Evolutionary conservation across 768 basidiomycete genomes (phyloP), one percentile per base, ranked within the genome.

Genomic region (Heimioporus sp.): DNA sequence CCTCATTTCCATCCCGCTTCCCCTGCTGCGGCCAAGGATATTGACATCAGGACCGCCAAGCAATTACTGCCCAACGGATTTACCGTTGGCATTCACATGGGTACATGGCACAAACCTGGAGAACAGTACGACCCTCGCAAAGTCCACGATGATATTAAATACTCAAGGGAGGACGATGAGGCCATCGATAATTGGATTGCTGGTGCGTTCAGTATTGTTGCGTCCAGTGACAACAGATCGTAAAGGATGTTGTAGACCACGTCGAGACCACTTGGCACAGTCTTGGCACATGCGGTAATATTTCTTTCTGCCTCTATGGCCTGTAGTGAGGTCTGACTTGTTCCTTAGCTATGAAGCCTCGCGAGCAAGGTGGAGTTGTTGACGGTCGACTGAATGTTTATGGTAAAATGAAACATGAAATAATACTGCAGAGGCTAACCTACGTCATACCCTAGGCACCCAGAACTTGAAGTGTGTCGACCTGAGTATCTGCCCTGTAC

Each of bases 211-310:
- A 43, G 12, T 10, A n/a, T 12, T 48, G 37, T 8, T 40, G 21
- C 24, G 6, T 28, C 5, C 24, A 28, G 24, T 28, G 24, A 15
- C 32, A 19, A 32, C 30, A 31, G 11, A 43, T 9, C 31, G 16
- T 43, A 10, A n/a, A 10, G 13, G 17, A 32, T 17, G 21, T 35
- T 21, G 19, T 38, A 48, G 73, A 85, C 66, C 83, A 86, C 65
- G 85, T 87, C 59, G 86, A 86, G 74, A 86, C 86, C 10, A 87
- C 85, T 50, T 87, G 86, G 86, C 86, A 87, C 74, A 83, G 80
- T 65, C 73, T 86, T 46, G 83, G 81, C 65, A 56, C 59, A 43
- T 54, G 54, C 76, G 82, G 57, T 58, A 43, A 21, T 39, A n/a
- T n/a, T n/a, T n/a, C 13, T 3, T 17, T 3, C 4, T n/a, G 13